Percentiles rank a stretch among this genome's conserved stretches.
Conservation (phyloP, 257 asterid species). For the Solanum rostratum region DNA sequence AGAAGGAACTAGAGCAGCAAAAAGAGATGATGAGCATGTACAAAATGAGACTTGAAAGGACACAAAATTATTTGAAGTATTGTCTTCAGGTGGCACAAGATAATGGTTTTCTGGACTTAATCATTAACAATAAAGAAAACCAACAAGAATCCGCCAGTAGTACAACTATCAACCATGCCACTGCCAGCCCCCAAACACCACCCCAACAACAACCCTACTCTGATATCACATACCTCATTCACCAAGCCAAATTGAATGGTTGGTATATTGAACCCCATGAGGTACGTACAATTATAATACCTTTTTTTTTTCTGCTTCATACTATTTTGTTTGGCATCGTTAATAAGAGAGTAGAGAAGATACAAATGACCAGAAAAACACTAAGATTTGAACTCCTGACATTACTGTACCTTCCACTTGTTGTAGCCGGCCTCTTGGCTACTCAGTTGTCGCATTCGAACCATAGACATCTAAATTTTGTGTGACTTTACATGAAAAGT, state of each 20-base stretch:
- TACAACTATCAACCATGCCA: neutral
- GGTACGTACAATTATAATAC: constrained; percentile 32
- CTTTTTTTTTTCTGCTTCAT: neutral
- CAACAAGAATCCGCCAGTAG: neutral
- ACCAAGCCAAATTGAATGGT: constrained; percentile 48
- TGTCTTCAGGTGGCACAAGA: constrained; percentile 63
- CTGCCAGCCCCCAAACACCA: constrained; percentile 8
- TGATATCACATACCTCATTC: constrained; percentile 25
- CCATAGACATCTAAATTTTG: too few species aligned
- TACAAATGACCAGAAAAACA: neutral
- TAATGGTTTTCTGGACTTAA: constrained; percentile 52
- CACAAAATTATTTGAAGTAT: constrained; percentile 26
- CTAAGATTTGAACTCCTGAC: neutral
- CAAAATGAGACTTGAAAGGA: constrained; percentile 21
- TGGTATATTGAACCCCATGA: constrained; percentile 65
- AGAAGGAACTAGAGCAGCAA: constrained; percentile 33
- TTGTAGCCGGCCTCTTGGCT: neutral
- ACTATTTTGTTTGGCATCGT: neutral
- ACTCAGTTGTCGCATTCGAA: neutral
- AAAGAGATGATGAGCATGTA: constrained; percentile 26
- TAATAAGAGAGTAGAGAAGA: neutral
- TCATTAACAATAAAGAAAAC: constrained; percentile 15
- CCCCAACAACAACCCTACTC: constrained; percentile 11
- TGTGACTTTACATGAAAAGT: too few species aligned
- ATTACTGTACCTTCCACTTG: neutral